A percentile compares a stretch with the other conserved stretches of the same genome.
These are phyloP conservation scores for Barbatosphaeria neglecta DNA, from an alignment of 495 filamentous ascomycete species.

Conservation along the genomic window DNA sequence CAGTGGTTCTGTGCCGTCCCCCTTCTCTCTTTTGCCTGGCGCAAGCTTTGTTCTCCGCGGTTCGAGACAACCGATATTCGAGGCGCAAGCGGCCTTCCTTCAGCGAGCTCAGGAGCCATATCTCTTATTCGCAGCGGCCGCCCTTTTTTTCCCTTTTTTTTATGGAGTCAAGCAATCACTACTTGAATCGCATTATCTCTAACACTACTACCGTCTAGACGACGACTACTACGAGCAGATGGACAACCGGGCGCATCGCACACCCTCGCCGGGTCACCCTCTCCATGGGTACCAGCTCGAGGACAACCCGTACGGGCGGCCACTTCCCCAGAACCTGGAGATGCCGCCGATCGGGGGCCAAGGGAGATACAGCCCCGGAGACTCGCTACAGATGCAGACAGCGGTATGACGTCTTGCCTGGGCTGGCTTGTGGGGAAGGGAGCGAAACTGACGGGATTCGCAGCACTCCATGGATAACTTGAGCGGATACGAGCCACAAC, in stretches of 20 bases:
- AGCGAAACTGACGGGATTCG: slow-evolving; percentile 10
- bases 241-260: slow-evolving; percentile 45
- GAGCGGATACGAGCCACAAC: slow-evolving; percentile 52
- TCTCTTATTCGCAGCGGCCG: slow-evolving; percentile 1
- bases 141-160: slow-evolving; percentile 5
- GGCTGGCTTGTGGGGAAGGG: neutral
- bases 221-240: slow-evolving; percentile 50
- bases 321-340: slow-evolving; percentile 42
- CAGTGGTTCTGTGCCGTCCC: neutral
- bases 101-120: neutral
- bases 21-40: slow-evolving; percentile 20
- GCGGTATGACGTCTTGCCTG: slow-evolving; percentile 49
- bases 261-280: slow-evolving; percentile 45
- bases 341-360: slow-evolving; percentile 45
- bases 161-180: too few species aligned
- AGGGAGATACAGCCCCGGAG: slow-evolving; percentile 38
- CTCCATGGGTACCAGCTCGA: slow-evolving; percentile 57
- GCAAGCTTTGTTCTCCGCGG: slow-evolving; percentile 13
- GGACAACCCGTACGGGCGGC: slow-evolving; percentile 47
- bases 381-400: slow-evolving; percentile 59
- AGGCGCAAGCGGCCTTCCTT: slow-evolving; percentile 9
- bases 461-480: slow-evolving; percentile 73
- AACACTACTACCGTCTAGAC: slow-evolving; percentile 30
- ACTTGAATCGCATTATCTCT: too few species aligned
- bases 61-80: slow-evolving; percentile 3